Percentiles rank a stretch among this genome's conserved stretches.
phyloP scores from a whole-genome alignment of 805 yeast genomes.

The Jamesozyma hellenica region DNA sequence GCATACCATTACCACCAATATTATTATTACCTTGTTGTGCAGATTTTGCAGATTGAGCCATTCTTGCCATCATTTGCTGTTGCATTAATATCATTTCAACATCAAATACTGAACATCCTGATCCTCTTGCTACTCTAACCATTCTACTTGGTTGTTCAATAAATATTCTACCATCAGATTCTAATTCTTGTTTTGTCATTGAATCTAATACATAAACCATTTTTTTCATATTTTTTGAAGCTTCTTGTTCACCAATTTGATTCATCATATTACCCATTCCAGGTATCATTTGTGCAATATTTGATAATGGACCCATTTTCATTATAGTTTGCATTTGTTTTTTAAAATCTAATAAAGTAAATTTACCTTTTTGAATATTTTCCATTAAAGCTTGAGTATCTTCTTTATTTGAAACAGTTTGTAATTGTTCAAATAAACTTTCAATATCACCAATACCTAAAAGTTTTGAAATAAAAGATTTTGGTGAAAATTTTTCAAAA shows the following conservation, averaged over 20 bases:
- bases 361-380: constrained; percentile 89
- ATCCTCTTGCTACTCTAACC: constrained; percentile 84
- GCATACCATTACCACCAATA: constrained; percentile 18
- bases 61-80: constrained; percentile 85
- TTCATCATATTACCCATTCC: constrained; percentile 79
- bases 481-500: constrained; percentile 83
- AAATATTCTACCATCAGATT: constrained; percentile 77
- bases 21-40: constrained; percentile 32
- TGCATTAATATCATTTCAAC: constrained; percentile 89
- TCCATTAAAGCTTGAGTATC: constrained; percentile 87
- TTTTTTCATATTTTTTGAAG: constrained; percentile 69
- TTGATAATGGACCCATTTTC: constrained; percentile 94
- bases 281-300: constrained; percentile 92
- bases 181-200: constrained; percentile 87
- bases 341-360: constrained; percentile 82
- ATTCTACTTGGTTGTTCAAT: constrained; percentile 75
- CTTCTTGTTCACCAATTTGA: constrained; percentile 86
- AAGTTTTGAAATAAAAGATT: constrained; percentile 79
- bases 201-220: constrained; percentile 92
- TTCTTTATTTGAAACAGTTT: constrained; percentile 56
- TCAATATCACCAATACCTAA: constrained; percentile 94
- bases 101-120: constrained; percentile 86
- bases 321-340: constrained; percentile 90
- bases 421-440: constrained; percentile 88
- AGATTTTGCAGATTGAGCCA: constrained; percentile 66